Evolutionary conservation across 495 filamentous ascomycete genomes (phyloP), one percentile per base, ranked within the genome.

Genomic region (Lasiosphaeria hispida): DNA sequence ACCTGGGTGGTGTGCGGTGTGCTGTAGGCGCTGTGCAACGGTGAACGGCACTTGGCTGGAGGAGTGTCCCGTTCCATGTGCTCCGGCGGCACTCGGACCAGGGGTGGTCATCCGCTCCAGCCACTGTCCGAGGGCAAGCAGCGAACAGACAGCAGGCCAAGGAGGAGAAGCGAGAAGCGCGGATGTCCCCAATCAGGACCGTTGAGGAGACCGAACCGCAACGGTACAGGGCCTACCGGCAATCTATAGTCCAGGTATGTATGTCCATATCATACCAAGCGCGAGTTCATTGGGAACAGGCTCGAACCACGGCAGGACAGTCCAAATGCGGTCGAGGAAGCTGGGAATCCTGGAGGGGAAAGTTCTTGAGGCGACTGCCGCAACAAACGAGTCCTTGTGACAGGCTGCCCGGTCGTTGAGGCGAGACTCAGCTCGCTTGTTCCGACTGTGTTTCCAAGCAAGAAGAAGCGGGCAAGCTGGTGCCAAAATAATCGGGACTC

Each of bases 141-240:
- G n/a, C 33, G 39, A 23, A 38, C 15, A 57, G 10, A 23, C 19
- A 18, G 15, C 33, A 18, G 10, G 17, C 10, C 10, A 23, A 19
- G 15, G 43, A 45, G 17, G 48, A 45, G n/a, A 45, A 17, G 33
- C 34, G 44, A 50, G 55, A 13, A 41, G 39, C 7, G 49, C 57
- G 67, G 69, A 63, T 59, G 58, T 65, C 63, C 61, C 67, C 67
- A 66, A 66, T 59, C 58, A 62, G 48, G 51, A 45, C 66, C 59
- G 67, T 51, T 44, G 43, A 41, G 23, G 30, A 41, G 37, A 33
- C 18, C 42, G 55, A 55, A 45, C 48, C 51, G 43, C 50, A 39
- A 40, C 43, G 35, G 23, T 30, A 30, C 23, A 30, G 23, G 23
- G 23, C 23, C 23, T 49, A 34, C 38, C 48, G 34, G 60, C 57